These are phyloP conservation scores for Elsinoe perseae DNA, from an alignment of 2,329 filamentous ascomycete species.

Conservation along the genomic window DNA sequence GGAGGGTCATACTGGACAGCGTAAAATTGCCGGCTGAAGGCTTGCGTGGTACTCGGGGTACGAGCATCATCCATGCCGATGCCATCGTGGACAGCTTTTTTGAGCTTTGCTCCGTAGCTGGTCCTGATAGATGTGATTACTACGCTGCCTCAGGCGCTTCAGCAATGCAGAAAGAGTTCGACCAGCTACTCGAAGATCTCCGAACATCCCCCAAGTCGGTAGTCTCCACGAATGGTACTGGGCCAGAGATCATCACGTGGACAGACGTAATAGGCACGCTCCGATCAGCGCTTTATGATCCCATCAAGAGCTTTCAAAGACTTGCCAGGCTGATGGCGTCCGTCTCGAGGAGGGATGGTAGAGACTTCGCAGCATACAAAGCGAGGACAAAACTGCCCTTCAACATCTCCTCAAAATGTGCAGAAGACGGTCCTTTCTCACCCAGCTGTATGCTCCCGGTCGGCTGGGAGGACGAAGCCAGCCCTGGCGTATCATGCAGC, in stretches of 20 bases:
- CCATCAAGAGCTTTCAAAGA: constrained; percentile 25
- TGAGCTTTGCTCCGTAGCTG: constrained; percentile 46
- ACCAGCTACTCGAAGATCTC: constrained; percentile 36
- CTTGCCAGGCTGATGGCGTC: constrained; percentile 28
- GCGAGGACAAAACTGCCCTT: constrained; percentile 27
- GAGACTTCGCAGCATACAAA: constrained; percentile 33
- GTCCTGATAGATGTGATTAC: constrained; percentile 39
- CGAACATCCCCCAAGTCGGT: constrained; percentile 38
- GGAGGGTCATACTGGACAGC: constrained; percentile 38
- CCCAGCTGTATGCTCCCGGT: constrained; percentile 17
- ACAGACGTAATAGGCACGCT: constrained; percentile 30
- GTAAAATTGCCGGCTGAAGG: constrained; percentile 40
- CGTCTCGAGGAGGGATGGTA: constrained; percentile 26
- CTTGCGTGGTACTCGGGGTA: constrained; percentile 43
- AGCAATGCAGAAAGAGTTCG: constrained; percentile 30
- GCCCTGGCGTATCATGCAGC: constrained; percentile 30
- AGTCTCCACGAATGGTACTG: constrained; percentile 28
- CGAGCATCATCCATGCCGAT: constrained; percentile 47
- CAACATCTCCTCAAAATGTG: constrained; percentile 21
- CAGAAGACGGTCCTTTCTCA: constrained; percentile 27
- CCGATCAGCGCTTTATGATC: constrained; percentile 30
- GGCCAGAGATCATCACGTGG: constrained; percentile 31
- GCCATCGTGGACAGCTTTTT: constrained; percentile 48
- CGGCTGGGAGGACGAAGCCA: constrained; percentile 16
- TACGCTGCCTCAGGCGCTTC: constrained; percentile 28